Evolutionary conservation across 805 yeast species (phyloP).

Genomic region (Candida wancherniae): DNA sequence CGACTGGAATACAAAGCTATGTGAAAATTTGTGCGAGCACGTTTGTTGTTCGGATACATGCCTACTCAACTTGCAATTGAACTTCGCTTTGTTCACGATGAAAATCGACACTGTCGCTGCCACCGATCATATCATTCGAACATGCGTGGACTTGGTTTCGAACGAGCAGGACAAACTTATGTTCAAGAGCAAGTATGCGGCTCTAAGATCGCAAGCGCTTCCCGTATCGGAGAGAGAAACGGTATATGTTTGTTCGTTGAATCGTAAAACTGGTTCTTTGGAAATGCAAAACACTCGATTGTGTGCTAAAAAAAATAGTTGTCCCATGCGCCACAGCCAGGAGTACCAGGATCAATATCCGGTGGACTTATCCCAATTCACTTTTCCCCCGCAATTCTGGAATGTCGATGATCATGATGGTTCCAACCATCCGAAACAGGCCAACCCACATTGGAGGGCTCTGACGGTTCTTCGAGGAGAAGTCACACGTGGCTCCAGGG

Average conservation of each 20-base stretch:
- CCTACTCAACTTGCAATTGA: constrained; percentile 33
- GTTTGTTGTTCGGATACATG: constrained; percentile 24
- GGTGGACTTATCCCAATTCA: no score
- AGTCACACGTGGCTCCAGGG: constrained; percentile 1
- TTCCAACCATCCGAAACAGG: not conserved
- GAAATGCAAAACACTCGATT: constrained; percentile 33
- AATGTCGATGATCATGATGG: constrained; percentile 1
- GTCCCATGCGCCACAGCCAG: no score
- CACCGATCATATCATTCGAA: constrained; percentile 16
- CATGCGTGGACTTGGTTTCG: constrained; percentile 4
- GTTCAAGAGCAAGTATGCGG: constrained; percentile 6
- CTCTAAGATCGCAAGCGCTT: constrained; percentile 1
- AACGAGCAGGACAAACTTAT: constrained; percentile 2
- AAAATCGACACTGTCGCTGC: constrained; percentile 25
- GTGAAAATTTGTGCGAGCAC: constrained; percentile 22
- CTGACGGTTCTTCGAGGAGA: constrained; percentile 2
- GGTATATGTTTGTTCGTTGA: constrained; percentile 30
- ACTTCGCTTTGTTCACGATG: constrained; percentile 33
- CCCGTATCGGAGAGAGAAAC: constrained; percentile 3
- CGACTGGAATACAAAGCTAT: constrained; percentile 30
- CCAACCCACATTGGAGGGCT: constrained; percentile 1
- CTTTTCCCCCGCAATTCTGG: no score
- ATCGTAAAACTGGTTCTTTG: constrained; percentile 33
- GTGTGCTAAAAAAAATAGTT: no score
- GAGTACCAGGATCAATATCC: no score